These are phyloP conservation scores for Pharnaceum exiguum DNA, from an alignment of 148 eudicot species.

Conservation along the genomic window DNA sequence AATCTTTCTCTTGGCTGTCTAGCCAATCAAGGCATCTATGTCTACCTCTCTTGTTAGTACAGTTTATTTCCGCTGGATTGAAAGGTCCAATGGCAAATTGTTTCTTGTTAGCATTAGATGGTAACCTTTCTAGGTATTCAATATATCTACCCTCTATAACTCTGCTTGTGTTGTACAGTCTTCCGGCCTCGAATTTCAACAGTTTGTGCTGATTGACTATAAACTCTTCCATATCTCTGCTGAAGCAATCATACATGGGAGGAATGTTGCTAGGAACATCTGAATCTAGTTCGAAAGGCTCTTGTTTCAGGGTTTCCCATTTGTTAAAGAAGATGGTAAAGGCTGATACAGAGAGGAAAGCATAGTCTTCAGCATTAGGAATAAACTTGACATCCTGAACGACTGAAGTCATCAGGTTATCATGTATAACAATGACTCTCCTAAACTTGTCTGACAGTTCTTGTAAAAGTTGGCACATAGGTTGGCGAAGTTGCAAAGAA, in stretches of 20 bases:
- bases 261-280: conserved; percentile 14
- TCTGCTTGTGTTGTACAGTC: conserved; percentile 38
- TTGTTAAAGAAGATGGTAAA: conserved; percentile 24
- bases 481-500: conserved; percentile 27
- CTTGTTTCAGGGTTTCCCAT: conserved; percentile 26
- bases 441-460: conserved; percentile 23
- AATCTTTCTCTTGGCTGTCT: conserved; percentile 40
- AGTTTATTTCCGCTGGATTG: conserved; percentile 9
- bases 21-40: conserved; percentile 46
- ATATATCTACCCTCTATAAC: conserved; percentile 36
- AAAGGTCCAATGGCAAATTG: conserved; percentile 49
- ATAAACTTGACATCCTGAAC: conserved; percentile 38
- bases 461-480: conserved; percentile 26
- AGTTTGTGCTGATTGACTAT: conserved; percentile 13
- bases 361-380: conserved; percentile 47
- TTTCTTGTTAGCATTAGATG: conserved; percentile 16
- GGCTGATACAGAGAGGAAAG: conserved; percentile 39
- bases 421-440: conserved; percentile 46
- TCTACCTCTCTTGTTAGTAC: conserved; percentile 1
- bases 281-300: conserved; percentile 20
- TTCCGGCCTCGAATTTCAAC: conserved; percentile 30
- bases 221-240: conserved; percentile 24
- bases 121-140: conserved; percentile 23
- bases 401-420: conserved; percentile 35
- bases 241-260: conserved; percentile 27